Evolutionary conservation across 2,329 filamentous ascomycete genomes (phyloP).

Genomic region (Fusarium sarcochroum): DNA sequence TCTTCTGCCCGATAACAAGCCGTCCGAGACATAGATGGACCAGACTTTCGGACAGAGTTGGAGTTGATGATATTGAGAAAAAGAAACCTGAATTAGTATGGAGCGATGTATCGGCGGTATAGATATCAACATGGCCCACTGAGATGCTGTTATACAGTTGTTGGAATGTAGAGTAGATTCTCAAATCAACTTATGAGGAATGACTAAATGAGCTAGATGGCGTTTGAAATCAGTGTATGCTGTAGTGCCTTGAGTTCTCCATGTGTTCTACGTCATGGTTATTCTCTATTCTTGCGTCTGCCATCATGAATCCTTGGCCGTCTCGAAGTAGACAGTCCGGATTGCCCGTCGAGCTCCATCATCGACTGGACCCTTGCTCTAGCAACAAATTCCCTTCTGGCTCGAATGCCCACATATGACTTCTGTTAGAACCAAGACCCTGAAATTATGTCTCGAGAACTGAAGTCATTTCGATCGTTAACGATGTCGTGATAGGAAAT

Average conservation of each 20-base stretch:
- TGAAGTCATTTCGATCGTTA: too few relatives aligned
- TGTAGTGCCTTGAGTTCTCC: neutral
- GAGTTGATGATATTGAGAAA: conserved; percentile 10
- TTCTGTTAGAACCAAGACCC: too few relatives aligned
- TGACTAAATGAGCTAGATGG: conserved; percentile 35
- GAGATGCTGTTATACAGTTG: conserved; percentile 26
- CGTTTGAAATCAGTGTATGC: conserved; percentile 26
- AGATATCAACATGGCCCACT: conserved; percentile 21
- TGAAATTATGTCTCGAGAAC: too few relatives aligned
- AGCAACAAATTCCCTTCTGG: too few relatives aligned
- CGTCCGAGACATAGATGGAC: conserved; percentile 31
- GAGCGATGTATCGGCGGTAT: conserved; percentile 19
- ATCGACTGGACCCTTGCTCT: too few relatives aligned
- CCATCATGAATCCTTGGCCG: neutral
- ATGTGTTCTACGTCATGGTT: neutral
- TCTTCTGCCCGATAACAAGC: conserved; percentile 37
- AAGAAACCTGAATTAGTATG: conserved; percentile 4
- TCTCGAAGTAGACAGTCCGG: too few relatives aligned
- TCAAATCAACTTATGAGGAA: conserved; percentile 43
- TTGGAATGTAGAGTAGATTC: conserved; percentile 42
- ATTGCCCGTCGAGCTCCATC: too few relatives aligned
- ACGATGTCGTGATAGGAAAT: too few relatives aligned
- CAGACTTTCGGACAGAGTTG: neutral
- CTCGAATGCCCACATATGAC: too few relatives aligned
- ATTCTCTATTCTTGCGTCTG: neutral